Evolutionary conservation across 2,329 filamentous ascomycete species (phyloP), one percentile per base, ranked within the genome.

Genomic region (Fusarium citri): DNA sequence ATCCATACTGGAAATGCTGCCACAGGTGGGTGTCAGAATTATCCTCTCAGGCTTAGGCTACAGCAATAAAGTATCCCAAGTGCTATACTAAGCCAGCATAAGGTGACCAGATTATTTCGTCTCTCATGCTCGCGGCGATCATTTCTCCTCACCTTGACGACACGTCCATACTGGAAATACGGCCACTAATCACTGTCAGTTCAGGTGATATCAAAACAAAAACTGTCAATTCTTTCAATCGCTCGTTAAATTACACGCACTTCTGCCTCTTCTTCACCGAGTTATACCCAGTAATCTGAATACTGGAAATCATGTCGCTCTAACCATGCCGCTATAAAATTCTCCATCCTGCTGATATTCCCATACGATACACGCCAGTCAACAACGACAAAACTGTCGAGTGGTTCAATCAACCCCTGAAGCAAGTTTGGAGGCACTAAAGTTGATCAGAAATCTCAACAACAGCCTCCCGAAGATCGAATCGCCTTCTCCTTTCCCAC

Each of bases 321-420:
- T 53, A 64, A 50, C 51, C 34, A 54, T 53, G 37, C 55, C 67
- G 57, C 67, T 69, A 28, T 22, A 51, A 42, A 41, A 51, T 23
- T 25, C 12, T 14, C 16, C 23, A 28, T 53, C 49, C 14, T 41
- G 18, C n/a, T 41, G 18, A 53, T 28, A 40, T 26, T 25, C 23
- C 18, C 23, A 12, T 15, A 14, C 45, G 18, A 37, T 37, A 37
- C 34, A 37, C 34, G 18, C 34, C 34, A 37, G 34, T 37, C 34
- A 37, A 18, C 18, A n/a, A 37, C n/a, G 34, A 37, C 34, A 10
- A 11, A n/a, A 37, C 34, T 37, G 34, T n/a, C 18, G 18, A n/a
- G 34, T n/a, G 34, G 34, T 11, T 37, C 34, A 37, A 37, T 11
- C 41, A 23, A 18, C 20, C 8, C 22, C 4, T 23, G 20, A 22